A percentile compares a stretch with the other conserved stretches of the same genome.
These are phyloP conservation scores for Hysterium pulicare DNA, from an alignment of 2,329 filamentous ascomycete species.

Conservation along the genomic window DNA sequence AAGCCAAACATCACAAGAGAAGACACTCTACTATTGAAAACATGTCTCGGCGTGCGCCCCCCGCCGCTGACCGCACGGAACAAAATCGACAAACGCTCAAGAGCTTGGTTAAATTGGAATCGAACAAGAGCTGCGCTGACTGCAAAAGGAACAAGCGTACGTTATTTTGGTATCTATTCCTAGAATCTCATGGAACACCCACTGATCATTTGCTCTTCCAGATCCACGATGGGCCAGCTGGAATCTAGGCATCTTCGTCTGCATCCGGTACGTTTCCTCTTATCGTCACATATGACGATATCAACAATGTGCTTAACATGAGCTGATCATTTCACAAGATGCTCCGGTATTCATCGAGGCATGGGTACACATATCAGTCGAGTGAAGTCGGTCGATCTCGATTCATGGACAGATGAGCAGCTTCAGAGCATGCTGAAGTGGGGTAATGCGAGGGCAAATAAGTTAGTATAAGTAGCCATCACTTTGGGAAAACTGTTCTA, in stretches of 20 bases:
- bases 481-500: slow-evolving; percentile 13
- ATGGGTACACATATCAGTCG: slow-evolving; percentile 99
- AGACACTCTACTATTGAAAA: too few species aligned
- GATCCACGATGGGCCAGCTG: slow-evolving; percentile 98
- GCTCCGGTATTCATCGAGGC: slow-evolving; percentile 95
- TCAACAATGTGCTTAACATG: background rate
- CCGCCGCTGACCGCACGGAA: slow-evolving; percentile 80
- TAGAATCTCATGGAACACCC: background rate
- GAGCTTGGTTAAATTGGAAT: slow-evolving; percentile 86
- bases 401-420: slow-evolving; percentile 98
- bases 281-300: slow-evolving; percentile 1
- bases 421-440: slow-evolving; percentile 88
- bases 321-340: slow-evolving; percentile 45
- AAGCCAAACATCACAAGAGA: too few species aligned
- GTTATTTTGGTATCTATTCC: slow-evolving; percentile 32
- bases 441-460: slow-evolving; percentile 96
- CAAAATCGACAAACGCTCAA: slow-evolving; percentile 95
- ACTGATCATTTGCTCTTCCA: slow-evolving; percentile 40
- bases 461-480: slow-evolving; percentile 48
- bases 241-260: slow-evolving; percentile 96
- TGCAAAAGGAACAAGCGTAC: slow-evolving; percentile 98
- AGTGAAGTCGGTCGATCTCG: slow-evolving; percentile 96
- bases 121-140: slow-evolving; percentile 95
- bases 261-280: slow-evolving; percentile 63
- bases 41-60: slow-evolving; percentile 81